Evolutionary conservation across 2,329 filamentous ascomycete species (phyloP).

Genomic region (Fusarium stilboides): DNA sequence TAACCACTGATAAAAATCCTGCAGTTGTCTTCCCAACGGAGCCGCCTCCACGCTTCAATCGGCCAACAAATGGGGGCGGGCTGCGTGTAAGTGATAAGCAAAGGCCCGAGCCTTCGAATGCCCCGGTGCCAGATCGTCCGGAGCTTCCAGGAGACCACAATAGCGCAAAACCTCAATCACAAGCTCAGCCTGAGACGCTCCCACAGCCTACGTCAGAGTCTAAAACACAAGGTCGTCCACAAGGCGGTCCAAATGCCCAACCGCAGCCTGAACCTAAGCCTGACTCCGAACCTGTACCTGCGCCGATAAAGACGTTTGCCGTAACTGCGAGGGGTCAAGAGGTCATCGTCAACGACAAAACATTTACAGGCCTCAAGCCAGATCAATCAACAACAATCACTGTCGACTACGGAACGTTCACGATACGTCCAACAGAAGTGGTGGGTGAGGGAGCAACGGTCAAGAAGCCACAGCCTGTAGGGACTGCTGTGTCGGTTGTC

Average conservation of each 20-base stretch:
- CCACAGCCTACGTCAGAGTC: conserved; percentile 8
- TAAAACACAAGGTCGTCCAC: conserved; percentile 11
- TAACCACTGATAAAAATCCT: conserved; percentile 71
- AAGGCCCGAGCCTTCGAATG: conserved; percentile 29
- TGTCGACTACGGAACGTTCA: conserved; percentile 60
- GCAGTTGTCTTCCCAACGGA: conserved; percentile 62
- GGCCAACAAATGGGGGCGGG: conserved; percentile 24
- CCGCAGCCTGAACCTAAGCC: conserved; percentile 12
- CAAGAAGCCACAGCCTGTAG: conserved; percentile 56
- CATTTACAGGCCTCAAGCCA: conserved; percentile 58
- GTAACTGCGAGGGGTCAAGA: conserved; percentile 61
- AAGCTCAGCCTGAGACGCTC: conserved; percentile 3
- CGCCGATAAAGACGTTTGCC: conserved; percentile 52
- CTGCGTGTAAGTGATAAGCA: conserved; percentile 40
- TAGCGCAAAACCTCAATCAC: conserved; percentile 4
- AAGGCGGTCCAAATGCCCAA: conserved; percentile 6
- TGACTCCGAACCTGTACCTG: conserved; percentile 6
- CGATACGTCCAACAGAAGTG: conserved; percentile 63
- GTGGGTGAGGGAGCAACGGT: conserved; percentile 63
- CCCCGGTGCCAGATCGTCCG: background rate
- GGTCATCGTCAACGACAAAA: conserved; percentile 65
- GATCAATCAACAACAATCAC: conserved; percentile 60
- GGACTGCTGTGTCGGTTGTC: conserved; percentile 52
- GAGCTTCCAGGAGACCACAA: background rate
- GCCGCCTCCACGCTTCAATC: conserved; percentile 58